phyloP scores from a whole-genome alignment of 805 yeast genomes.

The Schizosaccharomyces octosporus region DNA sequence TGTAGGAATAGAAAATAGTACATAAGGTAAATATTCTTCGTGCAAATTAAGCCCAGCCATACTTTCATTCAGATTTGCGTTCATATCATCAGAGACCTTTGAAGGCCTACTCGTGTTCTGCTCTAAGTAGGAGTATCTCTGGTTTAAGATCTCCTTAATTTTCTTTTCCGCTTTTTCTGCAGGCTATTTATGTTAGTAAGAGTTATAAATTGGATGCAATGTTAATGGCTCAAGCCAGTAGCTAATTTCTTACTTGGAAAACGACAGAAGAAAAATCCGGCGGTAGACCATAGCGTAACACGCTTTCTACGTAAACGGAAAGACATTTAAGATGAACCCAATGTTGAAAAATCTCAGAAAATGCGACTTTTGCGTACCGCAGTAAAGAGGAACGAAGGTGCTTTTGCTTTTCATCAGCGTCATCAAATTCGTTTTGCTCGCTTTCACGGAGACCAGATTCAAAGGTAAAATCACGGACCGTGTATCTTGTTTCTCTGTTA shows the following conservation, averaged over 20 bases:
- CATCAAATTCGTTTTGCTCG: conserved; percentile 54
- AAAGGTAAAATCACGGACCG: conserved; percentile 54
- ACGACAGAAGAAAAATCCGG: conserved; percentile 50
- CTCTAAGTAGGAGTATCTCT: neutral
- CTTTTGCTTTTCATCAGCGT: conserved; percentile 44
- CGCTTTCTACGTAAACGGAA: conserved; percentile 76
- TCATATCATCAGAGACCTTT: neutral
- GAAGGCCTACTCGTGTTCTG: neutral
- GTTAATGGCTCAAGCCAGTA: neutral
- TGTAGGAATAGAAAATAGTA: neutral
- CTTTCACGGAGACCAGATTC: conserved; percentile 51
- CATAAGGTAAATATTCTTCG: neutral
- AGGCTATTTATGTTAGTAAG: neutral
- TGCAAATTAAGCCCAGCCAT: neutral
- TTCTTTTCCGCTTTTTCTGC: neutral
- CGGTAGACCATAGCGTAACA: conserved; percentile 87
- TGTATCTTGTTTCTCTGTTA: neutral
- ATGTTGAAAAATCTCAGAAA: conserved; percentile 54
- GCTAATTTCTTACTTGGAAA: conserved; percentile 12
- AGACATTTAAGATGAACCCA: conserved; percentile 82
- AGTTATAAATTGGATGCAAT: neutral
- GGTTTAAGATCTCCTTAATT: neutral
- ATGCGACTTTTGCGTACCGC: conserved; percentile 73
- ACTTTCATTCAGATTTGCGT: neutral
- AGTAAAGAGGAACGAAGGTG: conserved; percentile 38